Conservation (phyloP, 345 rosid genomes). For the Streptanthus diversifolius region DNA sequence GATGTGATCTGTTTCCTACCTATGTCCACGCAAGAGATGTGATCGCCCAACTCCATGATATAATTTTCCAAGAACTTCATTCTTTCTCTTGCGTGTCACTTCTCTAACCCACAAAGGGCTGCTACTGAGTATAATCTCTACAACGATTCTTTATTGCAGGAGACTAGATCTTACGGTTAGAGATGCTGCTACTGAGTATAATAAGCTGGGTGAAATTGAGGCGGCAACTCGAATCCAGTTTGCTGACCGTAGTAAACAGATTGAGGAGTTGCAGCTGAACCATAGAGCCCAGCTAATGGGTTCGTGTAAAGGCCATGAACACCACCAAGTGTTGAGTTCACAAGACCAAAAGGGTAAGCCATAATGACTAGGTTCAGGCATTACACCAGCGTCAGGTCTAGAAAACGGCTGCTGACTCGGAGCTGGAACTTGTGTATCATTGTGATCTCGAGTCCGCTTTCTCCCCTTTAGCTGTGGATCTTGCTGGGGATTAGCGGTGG, state of each 20-base stretch:
- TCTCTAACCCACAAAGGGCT: not conserved
- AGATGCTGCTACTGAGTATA: constrained; percentile 47
- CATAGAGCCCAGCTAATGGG: constrained; percentile 37
- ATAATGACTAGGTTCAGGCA: constrained; percentile 28
- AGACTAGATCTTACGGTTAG: constrained; percentile 37
- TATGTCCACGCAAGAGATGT: not conserved
- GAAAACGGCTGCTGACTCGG: constrained; percentile 11
- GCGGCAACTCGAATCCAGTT: constrained; percentile 44
- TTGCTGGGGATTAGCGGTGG: constrained; percentile 36
- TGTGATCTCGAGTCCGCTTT: constrained; percentile 11
- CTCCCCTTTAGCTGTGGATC: not conserved
- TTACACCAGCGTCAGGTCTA: constrained; percentile 38
- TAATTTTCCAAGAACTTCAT: not conserved
- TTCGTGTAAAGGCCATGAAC: constrained; percentile 36
- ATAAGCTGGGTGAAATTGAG: constrained; percentile 48
- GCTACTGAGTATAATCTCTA: too few species aligned
- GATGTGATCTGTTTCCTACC: not conserved
- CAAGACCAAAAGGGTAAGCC: constrained; percentile 38
- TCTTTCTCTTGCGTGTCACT: not conserved
- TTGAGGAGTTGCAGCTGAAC: constrained; percentile 39
- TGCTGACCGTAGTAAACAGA: constrained; percentile 44
- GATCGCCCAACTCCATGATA: not conserved
- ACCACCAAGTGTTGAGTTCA: constrained; percentile 31
- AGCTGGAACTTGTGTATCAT: constrained; percentile 1
- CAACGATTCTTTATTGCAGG: constrained; percentile 12